Conservation (phyloP, 371 early-diverging fungal genomes). For the Mortierella polycephala region DNA sequence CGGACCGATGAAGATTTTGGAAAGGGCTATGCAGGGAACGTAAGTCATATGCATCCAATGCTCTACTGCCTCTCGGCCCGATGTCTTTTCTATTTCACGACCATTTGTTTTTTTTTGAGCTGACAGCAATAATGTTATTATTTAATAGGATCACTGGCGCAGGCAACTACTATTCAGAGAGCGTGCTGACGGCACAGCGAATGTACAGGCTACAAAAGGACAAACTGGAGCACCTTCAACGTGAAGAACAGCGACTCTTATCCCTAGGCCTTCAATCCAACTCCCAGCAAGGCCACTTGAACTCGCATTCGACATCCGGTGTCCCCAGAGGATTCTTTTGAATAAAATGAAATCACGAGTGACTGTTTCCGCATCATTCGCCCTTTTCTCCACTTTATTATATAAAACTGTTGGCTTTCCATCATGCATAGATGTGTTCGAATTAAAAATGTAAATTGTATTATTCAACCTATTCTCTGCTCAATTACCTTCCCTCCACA, state of each 20-base stretch:
- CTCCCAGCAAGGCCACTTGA: slow-evolving; percentile 21
- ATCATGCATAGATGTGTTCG: too few species aligned
- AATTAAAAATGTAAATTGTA: too few species aligned
- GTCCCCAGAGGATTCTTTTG: slow-evolving; percentile 37
- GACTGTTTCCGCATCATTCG: background rate
- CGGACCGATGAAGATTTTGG: slow-evolving; percentile 48
- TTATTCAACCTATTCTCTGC: too few species aligned
- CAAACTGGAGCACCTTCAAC: slow-evolving; percentile 39
- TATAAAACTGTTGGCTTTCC: background rate
- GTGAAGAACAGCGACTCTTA: slow-evolving; percentile 43
- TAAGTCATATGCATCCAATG: slow-evolving; percentile 10
- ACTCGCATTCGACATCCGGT: slow-evolving; percentile 28
- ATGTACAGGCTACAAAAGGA: slow-evolving; percentile 50
- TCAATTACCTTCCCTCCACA: background rate
- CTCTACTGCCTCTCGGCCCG: too few species aligned
- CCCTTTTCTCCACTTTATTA: background rate
- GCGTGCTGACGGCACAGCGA: slow-evolving; percentile 42
- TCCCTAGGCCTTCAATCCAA: slow-evolving; percentile 30
- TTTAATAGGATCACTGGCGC: slow-evolving; percentile 30
- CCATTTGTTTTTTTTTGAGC: background rate
- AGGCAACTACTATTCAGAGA: slow-evolving; percentile 43
- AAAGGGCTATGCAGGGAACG: slow-evolving; percentile 52
- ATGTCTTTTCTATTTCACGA: background rate
- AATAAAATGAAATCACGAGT: background rate
- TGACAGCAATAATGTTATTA: background rate